Base-by-base conservation (phyloP, 805 yeast genomes). In the Saccharomycopsis microspora region DNA sequence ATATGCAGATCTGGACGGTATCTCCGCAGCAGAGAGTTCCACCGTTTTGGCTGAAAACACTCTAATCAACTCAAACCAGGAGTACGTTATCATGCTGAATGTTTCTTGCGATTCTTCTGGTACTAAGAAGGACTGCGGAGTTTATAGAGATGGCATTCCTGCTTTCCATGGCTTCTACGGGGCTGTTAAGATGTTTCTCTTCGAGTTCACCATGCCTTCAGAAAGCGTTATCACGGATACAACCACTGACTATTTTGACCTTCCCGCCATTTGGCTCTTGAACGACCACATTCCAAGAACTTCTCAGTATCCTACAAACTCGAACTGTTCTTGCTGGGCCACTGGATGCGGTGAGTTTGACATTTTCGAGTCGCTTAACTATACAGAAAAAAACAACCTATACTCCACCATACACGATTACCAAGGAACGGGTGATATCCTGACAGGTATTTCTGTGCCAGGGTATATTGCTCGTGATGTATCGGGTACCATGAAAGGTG, bases 271-370 rank as follows among this genome's bases (percentile, higher is more conserved):
- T 58, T 89, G 97, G 97, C 71, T 89, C 66, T 77, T 89, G 64
- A 89, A 89, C 64, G 96, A 96, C 54, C 85, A 86, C 72, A 81
- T 89, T 62, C 96, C 98, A 68, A 86, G 98, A 75, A 90, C 97
- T 57, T 69, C 81, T 60, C 97, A 93, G 71, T 93, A 93, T 68
- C 78, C 81, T 43, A 52, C 64, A 41, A 76, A 76, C 54, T 97
- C 96, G 64, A 64, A 75, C 30, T 93, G 97, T 74, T 88, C 97
- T 33, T 93, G 99, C 76, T 93, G 99, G 99, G 60, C 75, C 45
- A 74, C 94, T 48, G 97, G 97, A 53, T 93, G 99, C 71, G 99
- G 99, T 71, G 99, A 93, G 74, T 72, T 93, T 60, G 99, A 93
- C 69, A 72, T 88, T 59, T 93, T 89, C 60, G 99, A 93, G 76